phyloP scores from a whole-genome alignment of 495 filamentous ascomycete genomes.

The Neurospora discreta region DNA sequence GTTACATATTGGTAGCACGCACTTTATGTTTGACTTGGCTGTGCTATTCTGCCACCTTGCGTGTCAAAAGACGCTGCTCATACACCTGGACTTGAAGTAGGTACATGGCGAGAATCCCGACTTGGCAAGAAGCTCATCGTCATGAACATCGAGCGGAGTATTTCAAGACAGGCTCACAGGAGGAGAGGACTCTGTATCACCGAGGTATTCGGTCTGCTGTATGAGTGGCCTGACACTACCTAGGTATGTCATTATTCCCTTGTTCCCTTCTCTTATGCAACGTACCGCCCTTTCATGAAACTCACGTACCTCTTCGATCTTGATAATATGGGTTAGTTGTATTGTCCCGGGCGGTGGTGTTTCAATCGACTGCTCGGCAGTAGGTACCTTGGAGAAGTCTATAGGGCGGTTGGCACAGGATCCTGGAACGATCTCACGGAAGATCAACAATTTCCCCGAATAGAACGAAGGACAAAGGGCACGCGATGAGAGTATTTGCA shows the following conservation, averaged over 20 bases:
- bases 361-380: neutral
- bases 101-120: neutral
- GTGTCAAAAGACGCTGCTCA: neutral
- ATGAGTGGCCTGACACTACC: neutral
- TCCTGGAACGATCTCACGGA: neutral
- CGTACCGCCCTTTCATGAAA: neutral
- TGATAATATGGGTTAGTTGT: no score
- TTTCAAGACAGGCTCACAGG: neutral
- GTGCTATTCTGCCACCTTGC: neutral
- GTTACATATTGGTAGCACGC: neutral
- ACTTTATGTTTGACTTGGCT: neutral
- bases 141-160: neutral
- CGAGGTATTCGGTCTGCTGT: neutral
- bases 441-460: neutral
- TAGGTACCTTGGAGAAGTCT: neutral
- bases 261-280: neutral
- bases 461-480: neutral
- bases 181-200: neutral
- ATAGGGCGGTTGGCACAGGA: neutral
- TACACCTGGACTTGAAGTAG: neutral
- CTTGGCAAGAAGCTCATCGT: neutral
- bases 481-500: neutral
- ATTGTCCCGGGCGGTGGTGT: no score
- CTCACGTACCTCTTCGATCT: neutral
- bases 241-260: no score